Conservation (phyloP, 176 grass and related monocot species). For the Musa acuminata region DNA sequence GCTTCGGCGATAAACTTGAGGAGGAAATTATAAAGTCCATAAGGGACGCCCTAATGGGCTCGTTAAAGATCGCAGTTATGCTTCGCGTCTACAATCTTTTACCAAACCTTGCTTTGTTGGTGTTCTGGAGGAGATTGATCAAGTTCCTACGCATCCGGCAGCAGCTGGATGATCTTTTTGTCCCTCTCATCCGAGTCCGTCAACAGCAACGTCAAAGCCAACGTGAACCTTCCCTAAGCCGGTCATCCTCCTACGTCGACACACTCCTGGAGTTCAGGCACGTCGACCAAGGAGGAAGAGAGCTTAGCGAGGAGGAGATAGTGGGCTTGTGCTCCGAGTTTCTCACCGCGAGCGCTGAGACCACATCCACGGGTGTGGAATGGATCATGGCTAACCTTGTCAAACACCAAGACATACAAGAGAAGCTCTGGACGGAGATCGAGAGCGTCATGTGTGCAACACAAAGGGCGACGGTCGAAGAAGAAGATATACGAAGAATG, state of each 20-base stretch:
- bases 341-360: background rate
- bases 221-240: too few relatives aligned
- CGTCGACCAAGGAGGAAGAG: background rate
- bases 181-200: too few relatives aligned
- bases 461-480: background rate
- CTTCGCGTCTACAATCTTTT: background rate
- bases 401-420: background rate
- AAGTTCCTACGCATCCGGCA: too few relatives aligned
- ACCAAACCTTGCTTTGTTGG: background rate
- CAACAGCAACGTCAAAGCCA: too few relatives aligned
- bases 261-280: background rate
- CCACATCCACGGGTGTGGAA: background rate
- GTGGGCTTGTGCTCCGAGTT: background rate
- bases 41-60: background rate
- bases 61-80: background rate
- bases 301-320: background rate
- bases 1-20: background rate
- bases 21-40: background rate
- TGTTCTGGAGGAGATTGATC: background rate
- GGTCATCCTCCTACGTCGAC: background rate
- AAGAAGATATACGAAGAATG: background rate
- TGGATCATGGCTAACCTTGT: slow-evolving; percentile 3
- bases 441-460: background rate
- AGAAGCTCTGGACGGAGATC: background rate
- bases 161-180: too few relatives aligned